Percentiles rank a stretch among this genome's conserved stretches.
Conservation (phyloP, 768 basidiomycete species). For the Agrocybe pediades region DNA sequence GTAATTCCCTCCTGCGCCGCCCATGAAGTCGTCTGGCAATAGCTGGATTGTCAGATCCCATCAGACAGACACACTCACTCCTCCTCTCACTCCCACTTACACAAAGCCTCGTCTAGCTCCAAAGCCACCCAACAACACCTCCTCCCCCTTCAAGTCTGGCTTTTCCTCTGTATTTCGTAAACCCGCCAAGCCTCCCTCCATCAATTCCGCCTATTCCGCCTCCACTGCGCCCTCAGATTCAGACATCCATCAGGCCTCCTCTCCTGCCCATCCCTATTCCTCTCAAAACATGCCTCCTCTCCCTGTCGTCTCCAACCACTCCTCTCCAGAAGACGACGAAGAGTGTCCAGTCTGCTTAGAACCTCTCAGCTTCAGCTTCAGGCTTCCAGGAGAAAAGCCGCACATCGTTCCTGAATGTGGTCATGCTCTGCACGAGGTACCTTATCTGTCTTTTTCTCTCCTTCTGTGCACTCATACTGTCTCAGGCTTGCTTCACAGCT, state of each 20-base stretch:
- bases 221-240: conserved; percentile 39
- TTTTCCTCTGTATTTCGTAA: conserved; percentile 59
- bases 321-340: conserved; percentile 73
- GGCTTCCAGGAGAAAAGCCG: conserved; percentile 94
- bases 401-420: conserved; percentile 98
- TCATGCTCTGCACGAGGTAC: conserved; percentile 93
- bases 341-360: conserved; percentile 98
- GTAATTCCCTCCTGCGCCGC: conserved; percentile 2
- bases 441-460: conserved; percentile 20
- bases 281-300: conserved; percentile 64
- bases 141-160: conserved; percentile 35
- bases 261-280: conserved; percentile 57
- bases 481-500: conserved; percentile 91
- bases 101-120: conserved; percentile 40
- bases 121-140: conserved; percentile 27
- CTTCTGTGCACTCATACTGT: conserved; percentile 8
- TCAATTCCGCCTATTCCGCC: conserved; percentile 52
- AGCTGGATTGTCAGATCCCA: conserved; percentile 43
- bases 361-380: conserved; percentile 88
- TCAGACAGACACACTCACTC: conserved; percentile 36
- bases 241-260: conserved; percentile 37
- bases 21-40: conserved; percentile 41
- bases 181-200: conserved; percentile 43
- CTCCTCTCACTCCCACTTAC: conserved; percentile 48
- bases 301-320: conserved; percentile 71